These are phyloP conservation scores for Apostasia shenzhenica DNA, from an alignment of 106 monocot genomes.

Conservation along the genomic window DNA sequence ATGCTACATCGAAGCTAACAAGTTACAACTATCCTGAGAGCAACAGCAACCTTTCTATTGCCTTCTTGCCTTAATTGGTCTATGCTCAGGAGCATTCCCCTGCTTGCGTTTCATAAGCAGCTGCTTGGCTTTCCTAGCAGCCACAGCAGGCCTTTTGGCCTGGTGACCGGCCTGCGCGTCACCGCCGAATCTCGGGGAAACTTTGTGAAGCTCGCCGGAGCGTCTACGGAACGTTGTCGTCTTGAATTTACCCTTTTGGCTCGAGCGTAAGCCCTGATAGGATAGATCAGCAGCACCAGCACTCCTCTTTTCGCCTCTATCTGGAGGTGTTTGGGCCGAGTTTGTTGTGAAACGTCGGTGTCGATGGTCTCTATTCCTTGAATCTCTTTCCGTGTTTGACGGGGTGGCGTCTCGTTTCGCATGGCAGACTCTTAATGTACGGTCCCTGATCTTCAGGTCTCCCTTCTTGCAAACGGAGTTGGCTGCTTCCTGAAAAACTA, in stretches of 20 bases:
- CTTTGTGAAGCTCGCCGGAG: neutral
- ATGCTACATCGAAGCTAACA: too few relatives aligned
- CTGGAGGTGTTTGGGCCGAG: slow-evolving; percentile 13
- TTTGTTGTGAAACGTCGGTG: slow-evolving; percentile 9
- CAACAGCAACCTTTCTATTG: slow-evolving; percentile 1
- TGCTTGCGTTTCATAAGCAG: slow-evolving; percentile 61
- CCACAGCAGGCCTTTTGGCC: slow-evolving; percentile 74
- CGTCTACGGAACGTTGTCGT: slow-evolving; percentile 23
- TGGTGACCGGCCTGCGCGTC: slow-evolving; percentile 12
- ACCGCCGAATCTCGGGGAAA: neutral
- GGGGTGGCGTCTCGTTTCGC: slow-evolving; percentile 51
- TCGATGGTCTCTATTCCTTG: slow-evolving; percentile 14
- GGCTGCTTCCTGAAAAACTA: slow-evolving; percentile 59
- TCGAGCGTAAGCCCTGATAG: slow-evolving; percentile 74
- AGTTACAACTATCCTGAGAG: too few relatives aligned
- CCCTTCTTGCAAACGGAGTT: slow-evolving; percentile 41
- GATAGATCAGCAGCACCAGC: slow-evolving; percentile 33
- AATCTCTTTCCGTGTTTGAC: slow-evolving; percentile 13
- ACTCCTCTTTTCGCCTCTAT: slow-evolving; percentile 23
- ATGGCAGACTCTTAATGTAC: slow-evolving; percentile 67
- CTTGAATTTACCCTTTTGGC: slow-evolving; percentile 61
- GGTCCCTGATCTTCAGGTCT: slow-evolving; percentile 66
- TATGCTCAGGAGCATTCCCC: slow-evolving; percentile 38
- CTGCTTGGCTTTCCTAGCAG: slow-evolving; percentile 77
- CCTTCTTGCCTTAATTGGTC: slow-evolving; percentile 44